A percentile compares a stretch with the other conserved stretches of the same genome.
Conservation (phyloP, 1,139 yeast genomes). For the Debaryomycetaceae sp. region DNA sequence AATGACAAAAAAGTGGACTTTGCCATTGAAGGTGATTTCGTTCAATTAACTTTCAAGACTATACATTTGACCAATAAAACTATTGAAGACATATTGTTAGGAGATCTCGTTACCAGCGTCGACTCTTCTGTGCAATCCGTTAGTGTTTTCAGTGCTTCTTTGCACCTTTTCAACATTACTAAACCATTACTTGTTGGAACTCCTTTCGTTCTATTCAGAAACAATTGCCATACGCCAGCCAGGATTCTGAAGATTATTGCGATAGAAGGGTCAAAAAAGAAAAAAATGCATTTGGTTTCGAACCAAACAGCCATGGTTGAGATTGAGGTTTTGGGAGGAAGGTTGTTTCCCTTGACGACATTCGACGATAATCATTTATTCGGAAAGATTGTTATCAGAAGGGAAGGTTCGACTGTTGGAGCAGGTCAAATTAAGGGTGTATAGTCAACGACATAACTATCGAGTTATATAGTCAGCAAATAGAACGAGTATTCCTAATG, state of each 20-base stretch:
- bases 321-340: conserved; percentile 54
- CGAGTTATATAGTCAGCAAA: conserved; percentile 58
- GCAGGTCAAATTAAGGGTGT: conserved; percentile 62
- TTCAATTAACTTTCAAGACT: conserved; percentile 54
- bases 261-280: conserved; percentile 38
- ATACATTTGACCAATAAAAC: conserved; percentile 43
- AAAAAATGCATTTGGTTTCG: conserved; percentile 68
- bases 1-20: conserved; percentile 26
- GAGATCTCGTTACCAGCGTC: conserved; percentile 65
- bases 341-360: conserved; percentile 59
- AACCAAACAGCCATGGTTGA: conserved; percentile 72
- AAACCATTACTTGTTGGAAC: conserved; percentile 82
- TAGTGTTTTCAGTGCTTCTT: conserved; percentile 49
- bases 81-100: conserved; percentile 50
- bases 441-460: conserved; percentile 3
- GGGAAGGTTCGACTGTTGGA: conserved; percentile 84
- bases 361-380: conserved; percentile 58
- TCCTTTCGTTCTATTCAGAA: conserved; percentile 77
- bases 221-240: conserved; percentile 75
- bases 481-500: conserved; percentile 60
- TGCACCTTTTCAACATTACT: conserved; percentile 66
- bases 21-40: conserved; percentile 72
- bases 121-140: conserved; percentile 46
- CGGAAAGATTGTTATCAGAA: conserved; percentile 80
- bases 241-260: conserved; percentile 57